Evolutionary conservation across 2,329 filamentous ascomycete species (phyloP).

Genomic region (Neopestalotiopsis clavispora): DNA sequence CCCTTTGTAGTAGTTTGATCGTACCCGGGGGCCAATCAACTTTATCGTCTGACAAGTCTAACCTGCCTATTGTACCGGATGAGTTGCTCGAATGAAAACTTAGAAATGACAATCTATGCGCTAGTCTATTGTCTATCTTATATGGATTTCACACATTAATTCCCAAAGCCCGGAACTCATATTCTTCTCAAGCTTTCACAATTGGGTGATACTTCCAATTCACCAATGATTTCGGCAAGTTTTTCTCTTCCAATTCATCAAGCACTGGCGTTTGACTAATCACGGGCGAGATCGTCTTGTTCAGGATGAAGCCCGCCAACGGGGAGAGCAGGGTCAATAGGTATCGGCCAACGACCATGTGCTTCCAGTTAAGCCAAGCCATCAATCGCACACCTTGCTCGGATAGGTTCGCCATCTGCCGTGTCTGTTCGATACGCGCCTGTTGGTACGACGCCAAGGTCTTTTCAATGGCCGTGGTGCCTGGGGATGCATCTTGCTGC

Average conservation of each 20-base stretch:
- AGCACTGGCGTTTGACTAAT: not conserved
- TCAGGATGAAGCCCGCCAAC: not conserved
- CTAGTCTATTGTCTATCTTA: too few species aligned
- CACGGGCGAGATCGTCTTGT: not conserved
- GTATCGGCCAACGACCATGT: not conserved
- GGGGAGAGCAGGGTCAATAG: not conserved
- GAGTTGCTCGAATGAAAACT: too few species aligned
- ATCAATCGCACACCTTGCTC: not conserved
- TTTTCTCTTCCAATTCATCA: not conserved
- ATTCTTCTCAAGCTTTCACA: not conserved
- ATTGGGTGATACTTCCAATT: not conserved
- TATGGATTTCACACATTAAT: too few species aligned
- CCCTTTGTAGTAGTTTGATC: too few species aligned
- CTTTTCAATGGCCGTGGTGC: not conserved
- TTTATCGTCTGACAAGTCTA: too few species aligned
- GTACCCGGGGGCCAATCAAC: too few species aligned
- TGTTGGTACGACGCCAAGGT: not conserved
- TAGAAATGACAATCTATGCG: too few species aligned
- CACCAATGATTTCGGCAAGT: not conserved
- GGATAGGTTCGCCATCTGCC: not conserved
- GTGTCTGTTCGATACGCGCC: not conserved
- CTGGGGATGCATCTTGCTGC: not conserved
- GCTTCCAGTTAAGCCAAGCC: slow-evolving; percentile 1
- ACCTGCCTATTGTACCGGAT: too few species aligned
- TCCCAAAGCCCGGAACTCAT: too few species aligned